Evolutionary conservation across 768 basidiomycete genomes (phyloP), one percentile per base, ranked within the genome.

Genomic region (Kwoniella dejecticola): DNA sequence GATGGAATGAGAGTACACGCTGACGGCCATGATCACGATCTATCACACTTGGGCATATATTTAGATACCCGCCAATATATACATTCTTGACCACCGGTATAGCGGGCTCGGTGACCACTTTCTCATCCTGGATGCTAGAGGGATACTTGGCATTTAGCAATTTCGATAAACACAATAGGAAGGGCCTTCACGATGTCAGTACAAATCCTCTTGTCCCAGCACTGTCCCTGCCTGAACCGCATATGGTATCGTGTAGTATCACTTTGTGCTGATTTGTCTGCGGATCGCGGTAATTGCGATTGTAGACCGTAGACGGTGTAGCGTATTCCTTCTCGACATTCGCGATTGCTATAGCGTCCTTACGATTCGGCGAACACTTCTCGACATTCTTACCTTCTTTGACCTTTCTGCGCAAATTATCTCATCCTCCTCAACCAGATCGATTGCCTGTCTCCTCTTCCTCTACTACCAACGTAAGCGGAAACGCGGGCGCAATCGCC

Each of bases 81-180:
- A 90, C 88, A 2, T 90, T 89, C 21, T 75, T 91, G 12, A 90
- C 92, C 0, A 96, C 93, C 62, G 91, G 91, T 87, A 91, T 97
- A 78, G 98, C 96, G 74, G 96, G 95, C 2, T 95, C 91, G 1
- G 79, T 98, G 69, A 99, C 96, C 10, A 97, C 93, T 1, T 98
- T 98, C 81, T 96, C 94, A 15, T 85, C 87, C 36, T 98, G 96
- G 96, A 91, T 97, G 78, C 75, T 90, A 10, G 90, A 94, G 63
- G 79, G 91, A 0, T 98, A 95, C 72, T 79, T 83, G 54, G 89
- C 91, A 0, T 98, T 93, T 86, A 82, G 88, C 0, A 91, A 97
- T 75, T 79, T 83, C 2, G 81, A 81, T 33, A 77, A 81, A 10
- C 83, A 82, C 47, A 75, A 82, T 56, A 84, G 88, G 48, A 82